phyloP scores from a whole-genome alignment of 495 filamentous ascomycete species.

The Hypoxylon perforatum region DNA sequence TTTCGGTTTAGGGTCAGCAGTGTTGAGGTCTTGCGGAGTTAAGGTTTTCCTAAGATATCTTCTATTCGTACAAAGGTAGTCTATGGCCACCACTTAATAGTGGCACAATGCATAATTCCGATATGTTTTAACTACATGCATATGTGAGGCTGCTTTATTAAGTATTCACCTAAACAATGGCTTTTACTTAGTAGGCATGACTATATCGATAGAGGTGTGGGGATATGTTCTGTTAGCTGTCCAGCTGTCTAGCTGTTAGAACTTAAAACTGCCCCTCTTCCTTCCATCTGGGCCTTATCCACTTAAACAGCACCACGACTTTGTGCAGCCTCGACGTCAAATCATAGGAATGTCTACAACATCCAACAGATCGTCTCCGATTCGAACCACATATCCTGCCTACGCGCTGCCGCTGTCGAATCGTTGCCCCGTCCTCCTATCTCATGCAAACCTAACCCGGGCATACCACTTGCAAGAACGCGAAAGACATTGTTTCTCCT shows the following conservation, averaged over 20 bases:
- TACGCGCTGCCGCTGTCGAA: conserved; percentile 24
- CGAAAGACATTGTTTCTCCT: conserved; percentile 23
- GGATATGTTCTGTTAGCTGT: too few relatives aligned
- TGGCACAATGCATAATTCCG: too few relatives aligned
- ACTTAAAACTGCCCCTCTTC: background rate
- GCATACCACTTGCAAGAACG: conserved; percentile 21
- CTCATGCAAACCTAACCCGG: conserved; percentile 13
- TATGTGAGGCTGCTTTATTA: too few relatives aligned
- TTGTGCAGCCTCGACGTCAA: conserved; percentile 37
- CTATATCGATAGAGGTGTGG: too few relatives aligned
- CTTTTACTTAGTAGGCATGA: too few relatives aligned
- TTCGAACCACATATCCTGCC: conserved; percentile 37
- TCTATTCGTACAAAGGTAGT: too few relatives aligned
- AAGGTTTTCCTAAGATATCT: too few relatives aligned
- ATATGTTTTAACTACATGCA: too few relatives aligned
- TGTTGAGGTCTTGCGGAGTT: too few relatives aligned
- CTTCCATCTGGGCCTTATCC: conserved; percentile 16
- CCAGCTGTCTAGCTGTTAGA: too few relatives aligned
- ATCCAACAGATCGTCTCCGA: conserved; percentile 22
- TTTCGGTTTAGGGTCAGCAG: background rate
- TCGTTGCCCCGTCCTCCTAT: conserved; percentile 19
- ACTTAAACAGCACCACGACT: conserved; percentile 47
- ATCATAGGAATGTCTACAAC: conserved; percentile 22
- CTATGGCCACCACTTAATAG: too few relatives aligned
- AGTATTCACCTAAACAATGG: too few relatives aligned